These are phyloP conservation scores for Tulasnella sp. DNA, from an alignment of 768 basidiomycete species.

Conservation along the genomic window DNA sequence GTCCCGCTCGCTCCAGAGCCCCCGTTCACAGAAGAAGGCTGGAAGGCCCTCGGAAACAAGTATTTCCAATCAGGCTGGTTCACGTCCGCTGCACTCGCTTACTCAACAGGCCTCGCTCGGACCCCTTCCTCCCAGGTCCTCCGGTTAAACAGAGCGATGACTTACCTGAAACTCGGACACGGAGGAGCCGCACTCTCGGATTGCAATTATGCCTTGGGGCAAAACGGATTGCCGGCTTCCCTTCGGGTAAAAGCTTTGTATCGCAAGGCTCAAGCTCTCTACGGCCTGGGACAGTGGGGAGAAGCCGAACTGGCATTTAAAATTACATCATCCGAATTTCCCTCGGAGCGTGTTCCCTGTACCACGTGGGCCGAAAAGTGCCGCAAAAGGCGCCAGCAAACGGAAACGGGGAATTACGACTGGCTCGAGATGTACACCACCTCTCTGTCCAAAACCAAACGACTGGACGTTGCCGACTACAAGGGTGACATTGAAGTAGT, in stretches of 20 bases:
- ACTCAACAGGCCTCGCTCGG: constrained; percentile 25
- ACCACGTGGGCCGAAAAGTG: constrained; percentile 24
- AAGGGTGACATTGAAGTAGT: constrained; percentile 25
- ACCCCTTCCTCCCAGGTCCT: constrained; percentile 25
- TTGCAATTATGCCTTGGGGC: constrained; percentile 23
- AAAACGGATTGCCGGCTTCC: not conserved
- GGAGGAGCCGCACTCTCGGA: constrained; percentile 28
- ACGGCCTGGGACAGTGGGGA: constrained; percentile 25
- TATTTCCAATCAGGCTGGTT: constrained; percentile 10
- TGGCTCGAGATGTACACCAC: constrained; percentile 26
- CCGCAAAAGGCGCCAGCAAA: constrained; percentile 24
- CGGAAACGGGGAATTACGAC: constrained; percentile 25
- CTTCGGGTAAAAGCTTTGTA: constrained; percentile 27
- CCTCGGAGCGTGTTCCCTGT: constrained; percentile 12
- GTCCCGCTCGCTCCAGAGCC: not conserved
- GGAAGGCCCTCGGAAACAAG: constrained; percentile 20
- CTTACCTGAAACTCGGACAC: constrained; percentile 27
- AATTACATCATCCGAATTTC: not conserved
- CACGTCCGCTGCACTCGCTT: constrained; percentile 20
- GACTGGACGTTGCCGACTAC: constrained; percentile 28
- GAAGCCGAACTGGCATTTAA: constrained; percentile 19
- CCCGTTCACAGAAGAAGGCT: not conserved
- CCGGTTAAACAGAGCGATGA: constrained; percentile 30
- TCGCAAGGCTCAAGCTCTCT: constrained; percentile 25
- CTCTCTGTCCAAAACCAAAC: constrained; percentile 17